Conservation (phyloP, 2,329 filamentous ascomycete genomes). For the Microdochium bolleyi region DNA sequence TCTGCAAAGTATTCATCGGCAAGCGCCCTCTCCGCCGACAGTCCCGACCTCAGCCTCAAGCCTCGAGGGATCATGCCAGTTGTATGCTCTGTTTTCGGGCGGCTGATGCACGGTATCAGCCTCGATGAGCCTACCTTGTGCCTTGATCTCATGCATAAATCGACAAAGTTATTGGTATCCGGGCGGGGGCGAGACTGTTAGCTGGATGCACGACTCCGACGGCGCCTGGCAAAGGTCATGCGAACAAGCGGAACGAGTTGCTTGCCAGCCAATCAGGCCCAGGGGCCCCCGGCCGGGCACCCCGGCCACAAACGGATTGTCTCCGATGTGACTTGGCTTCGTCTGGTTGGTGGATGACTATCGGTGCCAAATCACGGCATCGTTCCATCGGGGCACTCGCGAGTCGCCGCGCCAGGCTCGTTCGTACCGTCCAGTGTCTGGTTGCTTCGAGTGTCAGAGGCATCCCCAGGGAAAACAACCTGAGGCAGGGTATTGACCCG, state of each 20-base stretch:
- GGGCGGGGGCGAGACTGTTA: neutral
- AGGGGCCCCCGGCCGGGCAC: neutral
- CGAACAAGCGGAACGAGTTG: neutral
- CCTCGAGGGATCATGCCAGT: too few species aligned
- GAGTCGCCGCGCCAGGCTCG: too few species aligned
- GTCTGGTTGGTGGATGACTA: neutral
- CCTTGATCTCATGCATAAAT: too few species aligned
- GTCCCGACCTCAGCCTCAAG: too few species aligned
- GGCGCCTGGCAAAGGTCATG: neutral
- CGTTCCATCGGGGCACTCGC: neutral
- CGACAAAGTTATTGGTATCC: neutral
- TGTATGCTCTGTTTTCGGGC: too few species aligned
- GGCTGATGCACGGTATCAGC: too few species aligned
- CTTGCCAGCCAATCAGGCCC: neutral
- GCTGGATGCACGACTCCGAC: neutral
- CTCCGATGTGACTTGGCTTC: neutral
- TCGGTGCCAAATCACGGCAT: neutral
- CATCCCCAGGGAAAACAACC: too few species aligned
- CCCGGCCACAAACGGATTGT: neutral
- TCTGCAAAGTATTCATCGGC: too few species aligned
- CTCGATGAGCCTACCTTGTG: too few species aligned
- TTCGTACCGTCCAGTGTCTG: neutral
- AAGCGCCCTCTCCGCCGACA: too few species aligned
- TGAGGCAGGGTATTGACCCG: too few species aligned
- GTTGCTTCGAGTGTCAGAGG: neutral